phyloP scores from a whole-genome alignment of 2,329 filamentous ascomycete species.

The Neonectria magnoliae region DNA sequence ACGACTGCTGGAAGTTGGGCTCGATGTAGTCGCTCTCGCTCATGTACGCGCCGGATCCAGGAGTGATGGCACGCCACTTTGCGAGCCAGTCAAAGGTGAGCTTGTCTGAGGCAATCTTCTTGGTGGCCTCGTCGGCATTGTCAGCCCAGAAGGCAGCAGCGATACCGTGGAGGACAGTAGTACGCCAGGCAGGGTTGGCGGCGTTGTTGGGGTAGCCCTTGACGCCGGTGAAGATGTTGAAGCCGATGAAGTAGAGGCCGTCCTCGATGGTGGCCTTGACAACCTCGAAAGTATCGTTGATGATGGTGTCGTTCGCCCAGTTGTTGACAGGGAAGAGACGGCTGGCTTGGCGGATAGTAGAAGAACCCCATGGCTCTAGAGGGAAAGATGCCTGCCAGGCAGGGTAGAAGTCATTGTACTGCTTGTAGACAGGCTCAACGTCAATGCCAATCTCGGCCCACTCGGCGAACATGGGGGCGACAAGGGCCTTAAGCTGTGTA shows the following conservation, averaged over 20 bases:
- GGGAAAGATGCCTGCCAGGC: constrained; percentile 40
- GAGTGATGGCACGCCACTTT: constrained; percentile 40
- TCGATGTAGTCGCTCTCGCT: constrained; percentile 63
- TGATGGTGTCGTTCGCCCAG: constrained; percentile 26
- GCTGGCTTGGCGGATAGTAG: constrained; percentile 38
- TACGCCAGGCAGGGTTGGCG: constrained; percentile 31
- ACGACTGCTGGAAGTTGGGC: constrained; percentile 55
- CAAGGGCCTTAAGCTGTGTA: constrained; percentile 37
- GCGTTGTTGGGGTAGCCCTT: constrained; percentile 23
- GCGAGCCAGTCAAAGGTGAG: constrained; percentile 24
- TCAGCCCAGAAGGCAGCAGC: constrained; percentile 24
- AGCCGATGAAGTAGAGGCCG: constrained; percentile 29
- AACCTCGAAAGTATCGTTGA: constrained; percentile 20
- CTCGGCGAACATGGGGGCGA: constrained; percentile 48
- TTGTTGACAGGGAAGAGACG: constrained; percentile 30
- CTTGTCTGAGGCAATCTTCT: constrained; percentile 23
- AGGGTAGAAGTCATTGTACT: constrained; percentile 40
- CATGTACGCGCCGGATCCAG: constrained; percentile 57
- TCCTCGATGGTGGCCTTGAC: constrained; percentile 28
- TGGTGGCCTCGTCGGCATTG: constrained; percentile 16
- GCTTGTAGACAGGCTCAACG: constrained; percentile 36
- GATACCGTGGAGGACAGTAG: constrained; percentile 25
- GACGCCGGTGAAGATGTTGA: constrained; percentile 26
- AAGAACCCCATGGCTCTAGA: constrained; percentile 40
- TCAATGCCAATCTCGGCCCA: constrained; percentile 45